phyloP scores from a whole-genome alignment of 2,329 filamentous ascomycete genomes.

The Hymenoscyphus scutula region DNA sequence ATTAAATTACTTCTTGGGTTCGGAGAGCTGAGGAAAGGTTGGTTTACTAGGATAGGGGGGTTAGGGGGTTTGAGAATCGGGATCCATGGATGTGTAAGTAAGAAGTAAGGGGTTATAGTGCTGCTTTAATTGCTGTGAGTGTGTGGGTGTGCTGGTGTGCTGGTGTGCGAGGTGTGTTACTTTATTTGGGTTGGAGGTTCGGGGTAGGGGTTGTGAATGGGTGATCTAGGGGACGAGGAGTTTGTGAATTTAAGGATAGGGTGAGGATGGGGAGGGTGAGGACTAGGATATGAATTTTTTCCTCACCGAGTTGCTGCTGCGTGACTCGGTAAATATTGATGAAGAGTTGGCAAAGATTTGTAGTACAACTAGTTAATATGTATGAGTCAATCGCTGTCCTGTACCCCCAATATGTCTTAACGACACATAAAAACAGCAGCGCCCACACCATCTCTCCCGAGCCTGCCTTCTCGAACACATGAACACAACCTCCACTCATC shows the following conservation, averaged over 20 bases:
- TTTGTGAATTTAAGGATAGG: constrained; percentile 18
- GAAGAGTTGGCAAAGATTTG: too few species aligned
- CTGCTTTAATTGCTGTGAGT: too few species aligned
- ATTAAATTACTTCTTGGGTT: not conserved
- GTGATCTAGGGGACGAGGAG: not conserved
- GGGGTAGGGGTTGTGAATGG: not conserved
- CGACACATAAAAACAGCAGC: constrained; percentile 1
- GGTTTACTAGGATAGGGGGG: too few species aligned
- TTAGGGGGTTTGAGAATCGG: not conserved
- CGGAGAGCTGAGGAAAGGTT: too few species aligned
- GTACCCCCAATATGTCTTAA: constrained; percentile 1
- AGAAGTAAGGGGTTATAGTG: not conserved
- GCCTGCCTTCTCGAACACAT: constrained; percentile 2
- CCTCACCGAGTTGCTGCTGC: not conserved
- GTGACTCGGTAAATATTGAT: not conserved
- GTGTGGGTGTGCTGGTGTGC: constrained; percentile 10
- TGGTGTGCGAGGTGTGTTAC: constrained; percentile 21
- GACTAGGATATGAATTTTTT: not conserved
- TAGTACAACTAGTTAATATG: not conserved
- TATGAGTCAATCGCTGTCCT: constrained; percentile 4
- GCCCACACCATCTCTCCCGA: not conserved
- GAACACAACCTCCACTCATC: not conserved
- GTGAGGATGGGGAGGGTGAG: not conserved
- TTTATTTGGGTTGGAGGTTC: not conserved
- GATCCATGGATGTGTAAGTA: too few species aligned